A percentile compares a stretch with the other conserved stretches of the same genome.
Evolutionary conservation across 495 filamentous ascomycete genomes (phyloP).

Genomic region (Aspergillus ostianus): DNA sequence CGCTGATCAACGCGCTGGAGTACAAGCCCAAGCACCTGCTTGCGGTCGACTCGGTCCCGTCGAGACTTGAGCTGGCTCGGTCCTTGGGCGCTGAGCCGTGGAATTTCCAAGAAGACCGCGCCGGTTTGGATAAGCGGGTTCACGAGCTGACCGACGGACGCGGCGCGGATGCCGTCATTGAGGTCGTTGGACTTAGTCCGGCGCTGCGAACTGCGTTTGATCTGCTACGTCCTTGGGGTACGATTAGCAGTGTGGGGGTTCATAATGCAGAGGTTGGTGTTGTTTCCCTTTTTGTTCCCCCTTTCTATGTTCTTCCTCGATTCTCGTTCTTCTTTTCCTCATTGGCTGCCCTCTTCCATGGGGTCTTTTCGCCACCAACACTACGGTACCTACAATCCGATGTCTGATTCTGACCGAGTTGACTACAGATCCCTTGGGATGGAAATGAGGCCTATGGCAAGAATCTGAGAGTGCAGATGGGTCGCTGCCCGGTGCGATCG

Average conservation of each 20-base stretch:
- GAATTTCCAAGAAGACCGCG: constrained; percentile 71
- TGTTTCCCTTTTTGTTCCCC: constrained; percentile 1
- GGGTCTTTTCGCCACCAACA: not conserved
- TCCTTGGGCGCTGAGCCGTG: constrained; percentile 80
- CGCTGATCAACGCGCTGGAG: constrained; percentile 78
- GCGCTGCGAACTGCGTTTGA: constrained; percentile 85
- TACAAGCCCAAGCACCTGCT: constrained; percentile 78
- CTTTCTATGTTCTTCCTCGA: constrained; percentile 1
- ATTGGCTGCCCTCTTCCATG: not conserved
- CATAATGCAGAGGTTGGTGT: constrained; percentile 77
- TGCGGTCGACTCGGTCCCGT: constrained; percentile 80
- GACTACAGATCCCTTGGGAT: constrained; percentile 71
- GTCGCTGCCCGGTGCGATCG: constrained; percentile 85
- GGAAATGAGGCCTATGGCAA: constrained; percentile 84
- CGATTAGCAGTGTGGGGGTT: constrained; percentile 86
- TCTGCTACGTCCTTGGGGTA: constrained; percentile 80
- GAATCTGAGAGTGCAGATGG: constrained; percentile 90
- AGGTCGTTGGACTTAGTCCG: constrained; percentile 84
- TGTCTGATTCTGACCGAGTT: not conserved
- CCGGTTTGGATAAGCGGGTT: constrained; percentile 67
- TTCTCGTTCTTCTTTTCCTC: constrained; percentile 12
- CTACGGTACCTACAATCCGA: not conserved
- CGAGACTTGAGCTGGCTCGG: constrained; percentile 73
- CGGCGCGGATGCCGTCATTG: constrained; percentile 88
- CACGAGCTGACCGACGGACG: constrained; percentile 76